Evolutionary conservation across 306 rosid genomes (phyloP).

Genomic region (Canavalia ensiformis): DNA sequence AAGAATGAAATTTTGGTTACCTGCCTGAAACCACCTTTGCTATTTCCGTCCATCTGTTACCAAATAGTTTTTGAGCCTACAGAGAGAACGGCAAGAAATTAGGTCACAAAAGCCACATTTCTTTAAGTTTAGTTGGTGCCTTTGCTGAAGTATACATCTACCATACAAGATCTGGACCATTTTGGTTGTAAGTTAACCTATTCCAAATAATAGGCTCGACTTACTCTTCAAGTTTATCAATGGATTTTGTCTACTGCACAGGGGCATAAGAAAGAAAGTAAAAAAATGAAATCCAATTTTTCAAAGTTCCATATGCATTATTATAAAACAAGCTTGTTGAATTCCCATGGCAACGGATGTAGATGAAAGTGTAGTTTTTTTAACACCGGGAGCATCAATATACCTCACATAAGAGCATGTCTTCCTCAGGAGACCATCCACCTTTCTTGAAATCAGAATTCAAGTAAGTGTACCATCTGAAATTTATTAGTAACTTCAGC

Average conservation of each 20-base stretch:
- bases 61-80: constrained; percentile 89
- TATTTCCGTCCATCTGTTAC: constrained; percentile 96
- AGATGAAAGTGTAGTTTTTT: constrained; percentile 6
- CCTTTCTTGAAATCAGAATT: constrained; percentile 94
- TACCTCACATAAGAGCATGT: constrained; percentile 89
- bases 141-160: neutral
- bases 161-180: neutral
- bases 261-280: neutral
- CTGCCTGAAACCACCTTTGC: constrained; percentile 99
- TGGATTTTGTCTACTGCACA: neutral
- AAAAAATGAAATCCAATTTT: constrained; percentile 1
- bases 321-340: neutral
- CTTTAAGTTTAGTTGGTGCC: neutral
- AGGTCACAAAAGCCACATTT: neutral
- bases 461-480: constrained; percentile 94
- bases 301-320: constrained; percentile 11
- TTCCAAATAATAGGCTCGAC: neutral
- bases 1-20: constrained; percentile 52
- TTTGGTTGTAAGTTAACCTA: neutral
- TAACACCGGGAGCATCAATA: constrained; percentile 35
- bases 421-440: constrained; percentile 93
- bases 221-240: constrained; percentile 6
- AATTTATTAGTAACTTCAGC: constrained; percentile 34
- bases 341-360: neutral
- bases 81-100: constrained; percentile 44